These are phyloP conservation scores for Mimosa pudica DNA, from an alignment of 306 rosid genomes.

Conservation along the genomic window DNA sequence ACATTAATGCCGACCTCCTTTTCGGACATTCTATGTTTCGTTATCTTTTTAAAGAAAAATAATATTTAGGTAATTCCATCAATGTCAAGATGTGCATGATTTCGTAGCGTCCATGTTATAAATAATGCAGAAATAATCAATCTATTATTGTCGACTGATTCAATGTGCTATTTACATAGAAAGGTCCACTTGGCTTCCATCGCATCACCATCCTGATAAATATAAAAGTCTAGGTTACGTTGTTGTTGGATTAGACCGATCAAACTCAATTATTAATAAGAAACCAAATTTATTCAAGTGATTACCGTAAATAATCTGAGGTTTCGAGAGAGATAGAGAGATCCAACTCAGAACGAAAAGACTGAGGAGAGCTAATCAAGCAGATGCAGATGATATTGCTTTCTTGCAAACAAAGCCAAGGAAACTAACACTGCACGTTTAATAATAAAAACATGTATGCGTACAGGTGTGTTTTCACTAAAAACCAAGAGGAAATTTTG, in stretches of 20 bases:
- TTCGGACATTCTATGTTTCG: background rate
- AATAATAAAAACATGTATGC: background rate
- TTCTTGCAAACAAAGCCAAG: constrained; percentile 33
- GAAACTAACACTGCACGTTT: background rate
- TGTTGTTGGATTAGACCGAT: background rate
- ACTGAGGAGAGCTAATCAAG: constrained; percentile 7
- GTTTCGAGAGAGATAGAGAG: background rate
- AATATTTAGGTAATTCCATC: background rate
- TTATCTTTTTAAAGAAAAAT: background rate
- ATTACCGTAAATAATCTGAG: background rate
- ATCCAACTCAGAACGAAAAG: background rate
- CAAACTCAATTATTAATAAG: background rate
- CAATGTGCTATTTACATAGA: background rate
- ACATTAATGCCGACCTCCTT: background rate
- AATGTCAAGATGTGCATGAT: background rate
- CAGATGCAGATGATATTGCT: background rate
- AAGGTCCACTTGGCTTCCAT: background rate
- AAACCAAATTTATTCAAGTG: background rate
- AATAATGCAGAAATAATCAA: background rate
- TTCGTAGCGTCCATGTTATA: background rate
- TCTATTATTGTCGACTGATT: background rate
- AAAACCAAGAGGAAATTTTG: constrained; percentile 27
- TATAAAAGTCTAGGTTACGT: background rate
- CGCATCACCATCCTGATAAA: background rate
- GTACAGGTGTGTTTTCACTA: background rate